Evolutionary conservation across 345 rosid genomes (phyloP).

Genomic region (Anacardium occidentale): DNA sequence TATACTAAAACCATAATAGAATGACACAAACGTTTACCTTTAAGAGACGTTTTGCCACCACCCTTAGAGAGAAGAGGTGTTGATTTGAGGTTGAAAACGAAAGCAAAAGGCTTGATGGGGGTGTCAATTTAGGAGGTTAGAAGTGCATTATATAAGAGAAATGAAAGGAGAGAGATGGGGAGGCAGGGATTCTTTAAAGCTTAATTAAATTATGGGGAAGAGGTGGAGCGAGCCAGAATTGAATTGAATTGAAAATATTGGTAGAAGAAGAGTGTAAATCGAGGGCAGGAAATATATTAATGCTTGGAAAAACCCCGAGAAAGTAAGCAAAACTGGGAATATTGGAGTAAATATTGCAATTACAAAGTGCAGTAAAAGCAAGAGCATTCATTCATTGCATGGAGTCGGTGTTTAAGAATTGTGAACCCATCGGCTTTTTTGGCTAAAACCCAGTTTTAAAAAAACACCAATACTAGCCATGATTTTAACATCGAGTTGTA

Average conservation of each 20-base stretch:
- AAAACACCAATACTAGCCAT: not conserved
- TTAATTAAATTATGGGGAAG: constrained; percentile 66
- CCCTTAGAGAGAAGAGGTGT: no score
- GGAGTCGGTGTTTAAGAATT: constrained; percentile 34
- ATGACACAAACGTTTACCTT: no score
- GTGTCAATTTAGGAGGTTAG: constrained; percentile 17
- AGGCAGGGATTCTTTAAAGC: constrained; percentile 61
- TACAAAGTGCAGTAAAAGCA: constrained; percentile 29
- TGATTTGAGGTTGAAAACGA: no score
- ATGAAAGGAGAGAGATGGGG: constrained; percentile 43
- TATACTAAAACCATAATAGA: no score
- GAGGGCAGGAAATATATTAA: constrained; percentile 55
- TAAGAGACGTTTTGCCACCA: no score
- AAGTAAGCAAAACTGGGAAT: constrained; percentile 28
- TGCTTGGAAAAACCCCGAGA: constrained; percentile 41
- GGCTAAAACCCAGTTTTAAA: constrained; percentile 35
- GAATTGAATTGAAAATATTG: constrained; percentile 50
- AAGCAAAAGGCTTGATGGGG: not conserved
- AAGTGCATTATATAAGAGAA: constrained; percentile 48
- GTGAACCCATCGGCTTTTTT: constrained; percentile 44
- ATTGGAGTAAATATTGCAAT: constrained; percentile 43
- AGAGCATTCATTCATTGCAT: constrained; percentile 47
- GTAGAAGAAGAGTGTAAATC: constrained; percentile 57
- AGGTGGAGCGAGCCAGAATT: constrained; percentile 49
- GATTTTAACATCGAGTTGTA: constrained; percentile 33